Conservation (phyloP, 768 basidiomycete species). For the Neoboletus brunneissimus region DNA sequence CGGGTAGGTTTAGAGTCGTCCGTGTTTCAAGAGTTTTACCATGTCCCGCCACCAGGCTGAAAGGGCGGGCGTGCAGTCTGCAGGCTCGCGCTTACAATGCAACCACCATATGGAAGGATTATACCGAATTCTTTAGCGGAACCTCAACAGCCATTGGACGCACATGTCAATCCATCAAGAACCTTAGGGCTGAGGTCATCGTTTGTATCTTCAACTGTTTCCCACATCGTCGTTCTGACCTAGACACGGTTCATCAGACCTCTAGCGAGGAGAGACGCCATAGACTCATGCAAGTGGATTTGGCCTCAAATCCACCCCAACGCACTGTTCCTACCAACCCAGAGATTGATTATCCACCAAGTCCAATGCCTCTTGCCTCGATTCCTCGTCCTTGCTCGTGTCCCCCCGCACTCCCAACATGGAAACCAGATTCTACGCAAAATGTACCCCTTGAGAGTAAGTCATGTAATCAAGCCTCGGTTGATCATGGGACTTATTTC, state of each 20-base stretch:
- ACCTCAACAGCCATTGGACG: constrained; percentile 3
- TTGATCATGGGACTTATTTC: too few relatives aligned
- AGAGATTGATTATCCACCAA: fast-evolving
- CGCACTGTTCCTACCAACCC: background rate
- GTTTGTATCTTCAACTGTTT: background rate
- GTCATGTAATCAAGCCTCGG: background rate
- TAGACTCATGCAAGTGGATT: background rate
- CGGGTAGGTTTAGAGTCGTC: background rate
- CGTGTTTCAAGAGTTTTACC: background rate
- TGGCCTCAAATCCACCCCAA: too few relatives aligned
- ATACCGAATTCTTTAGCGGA: background rate
- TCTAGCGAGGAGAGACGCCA: background rate
- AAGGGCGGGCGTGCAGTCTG: background rate
- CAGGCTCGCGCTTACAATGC: background rate
- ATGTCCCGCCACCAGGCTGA: background rate
- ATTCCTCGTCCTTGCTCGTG: constrained; percentile 5
- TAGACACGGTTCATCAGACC: background rate
- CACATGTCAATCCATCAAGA: background rate
- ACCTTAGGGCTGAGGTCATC: background rate
- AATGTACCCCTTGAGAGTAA: background rate
- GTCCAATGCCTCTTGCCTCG: fast-evolving
- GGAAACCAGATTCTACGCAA: background rate
- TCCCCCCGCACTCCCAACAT: background rate
- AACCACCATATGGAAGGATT: background rate
- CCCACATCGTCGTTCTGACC: background rate